Conservation (phyloP, 306 rosid species). For the Acacia melanoxylon region DNA sequence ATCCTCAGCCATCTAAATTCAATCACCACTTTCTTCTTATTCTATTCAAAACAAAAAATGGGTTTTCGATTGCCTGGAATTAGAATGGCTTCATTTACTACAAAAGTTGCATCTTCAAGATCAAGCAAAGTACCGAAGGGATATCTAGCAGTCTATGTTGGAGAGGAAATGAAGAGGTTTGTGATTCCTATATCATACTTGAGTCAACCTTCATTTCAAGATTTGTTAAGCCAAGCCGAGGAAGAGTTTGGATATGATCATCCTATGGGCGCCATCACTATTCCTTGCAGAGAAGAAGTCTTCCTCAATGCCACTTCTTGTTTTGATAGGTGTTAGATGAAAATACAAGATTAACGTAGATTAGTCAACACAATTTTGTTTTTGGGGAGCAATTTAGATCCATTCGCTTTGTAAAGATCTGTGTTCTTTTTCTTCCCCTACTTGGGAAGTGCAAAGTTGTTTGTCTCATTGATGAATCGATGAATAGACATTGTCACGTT, state of each 20-base stretch:
- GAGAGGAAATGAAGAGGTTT: conserved; percentile 26
- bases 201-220: conserved; percentile 14
- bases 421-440: background rate
- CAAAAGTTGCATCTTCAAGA: background rate
- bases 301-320: conserved; percentile 5
- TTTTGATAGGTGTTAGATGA: background rate
- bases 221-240: background rate
- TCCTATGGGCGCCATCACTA: background rate
- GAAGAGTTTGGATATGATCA: background rate
- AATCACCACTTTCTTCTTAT: background rate
- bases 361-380: background rate
- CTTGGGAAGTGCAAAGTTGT: background rate
- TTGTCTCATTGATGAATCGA: background rate
- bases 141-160: conserved; percentile 21
- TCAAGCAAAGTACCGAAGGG: conserved; percentile 23
- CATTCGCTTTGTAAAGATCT: background rate
- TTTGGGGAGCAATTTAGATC: background rate
- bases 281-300: background rate
- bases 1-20: background rate
- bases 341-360: background rate
- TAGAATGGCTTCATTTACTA: background rate
- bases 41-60: background rate
- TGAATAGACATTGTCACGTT: background rate
- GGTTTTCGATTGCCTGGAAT: background rate
- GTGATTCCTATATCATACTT: conserved; percentile 26